A percentile compares a stretch with the other conserved stretches of the same genome.
Evolutionary conservation across 2,329 filamentous ascomycete genomes (phyloP).

Genomic region (Ilyonectria destructans): DNA sequence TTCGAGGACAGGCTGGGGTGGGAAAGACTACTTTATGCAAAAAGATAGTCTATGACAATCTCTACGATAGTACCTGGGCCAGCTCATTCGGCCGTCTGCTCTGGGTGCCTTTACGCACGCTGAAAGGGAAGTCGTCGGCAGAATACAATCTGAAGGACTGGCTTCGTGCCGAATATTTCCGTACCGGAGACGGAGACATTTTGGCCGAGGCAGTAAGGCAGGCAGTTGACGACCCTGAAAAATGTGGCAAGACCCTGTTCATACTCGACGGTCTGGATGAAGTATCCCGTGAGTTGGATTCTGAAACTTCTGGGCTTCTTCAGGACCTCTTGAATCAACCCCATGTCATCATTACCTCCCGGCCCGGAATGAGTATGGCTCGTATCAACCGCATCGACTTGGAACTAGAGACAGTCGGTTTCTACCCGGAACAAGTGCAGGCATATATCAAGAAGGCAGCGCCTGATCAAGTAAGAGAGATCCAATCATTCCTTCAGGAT

Average conservation of each 20-base stretch:
- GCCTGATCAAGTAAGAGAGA: conserved; percentile 29
- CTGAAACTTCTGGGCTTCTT: conserved; percentile 47
- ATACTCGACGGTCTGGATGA: conserved; percentile 63
- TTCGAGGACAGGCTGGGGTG: conserved; percentile 56
- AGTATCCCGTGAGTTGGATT: conserved; percentile 47
- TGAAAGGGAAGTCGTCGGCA: conserved; percentile 41
- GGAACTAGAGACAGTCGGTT: conserved; percentile 60
- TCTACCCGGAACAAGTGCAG: conserved; percentile 55
- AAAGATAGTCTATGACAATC: conserved; percentile 57
- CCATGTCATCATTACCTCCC: conserved; percentile 60
- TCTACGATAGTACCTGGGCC: conserved; percentile 39
- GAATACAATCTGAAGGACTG: conserved; percentile 47
- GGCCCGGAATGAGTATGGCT: conserved; percentile 45
- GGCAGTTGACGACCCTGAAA: neutral
- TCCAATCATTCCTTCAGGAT: conserved; percentile 54
- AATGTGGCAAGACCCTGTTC: conserved; percentile 53
- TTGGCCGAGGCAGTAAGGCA: conserved; percentile 35
- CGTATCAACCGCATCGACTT: conserved; percentile 47
- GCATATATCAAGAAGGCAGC: conserved; percentile 47
- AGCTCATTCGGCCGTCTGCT: conserved; percentile 56
- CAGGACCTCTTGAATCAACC: conserved; percentile 51
- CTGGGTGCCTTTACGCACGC: conserved; percentile 58
- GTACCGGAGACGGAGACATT: conserved; percentile 2
- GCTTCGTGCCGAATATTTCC: conserved; percentile 51
- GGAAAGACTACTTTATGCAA: conserved; percentile 62